These are phyloP conservation scores for Usnea hakonensis DNA, from an alignment of 495 filamentous ascomycete species.

Conservation along the genomic window DNA sequence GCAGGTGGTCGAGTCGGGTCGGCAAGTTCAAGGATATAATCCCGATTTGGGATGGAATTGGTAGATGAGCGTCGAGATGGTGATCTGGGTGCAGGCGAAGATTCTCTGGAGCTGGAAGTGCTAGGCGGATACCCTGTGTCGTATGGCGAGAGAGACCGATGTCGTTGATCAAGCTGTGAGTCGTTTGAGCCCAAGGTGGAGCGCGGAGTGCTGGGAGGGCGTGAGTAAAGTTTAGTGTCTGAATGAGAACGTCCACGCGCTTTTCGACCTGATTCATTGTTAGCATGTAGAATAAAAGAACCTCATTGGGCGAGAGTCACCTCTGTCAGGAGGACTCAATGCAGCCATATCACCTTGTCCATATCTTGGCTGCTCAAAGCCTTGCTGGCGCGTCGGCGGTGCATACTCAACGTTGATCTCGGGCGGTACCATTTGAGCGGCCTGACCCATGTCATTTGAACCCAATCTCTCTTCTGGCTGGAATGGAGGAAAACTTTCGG, in stretches of 20 bases:
- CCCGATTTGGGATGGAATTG: slow-evolving; percentile 77
- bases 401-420: slow-evolving; percentile 93
- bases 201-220: slow-evolving; percentile 27
- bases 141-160: slow-evolving; percentile 60
- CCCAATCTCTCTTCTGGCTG: slow-evolving; percentile 24
- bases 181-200: slow-evolving; percentile 35
- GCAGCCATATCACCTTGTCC: slow-evolving; percentile 57
- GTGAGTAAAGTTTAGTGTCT: slow-evolving; percentile 51
- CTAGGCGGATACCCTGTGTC: slow-evolving; percentile 35
- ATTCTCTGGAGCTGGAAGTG: slow-evolving; percentile 43
- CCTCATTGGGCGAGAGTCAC: slow-evolving; percentile 43
- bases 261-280: slow-evolving; percentile 47
- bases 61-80: slow-evolving; percentile 69
- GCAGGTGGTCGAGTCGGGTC: slow-evolving; percentile 77
- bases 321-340: slow-evolving; percentile 75
- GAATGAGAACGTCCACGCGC: slow-evolving; percentile 56
- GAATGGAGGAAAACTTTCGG: slow-evolving; percentile 48
- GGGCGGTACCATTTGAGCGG: slow-evolving; percentile 70
- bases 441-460: slow-evolving; percentile 55
- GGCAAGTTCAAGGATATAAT: slow-evolving; percentile 86
- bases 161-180: slow-evolving; percentile 39
- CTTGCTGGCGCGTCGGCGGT: slow-evolving; percentile 66
- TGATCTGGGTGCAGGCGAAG: slow-evolving; percentile 50
- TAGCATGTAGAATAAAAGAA: slow-evolving; percentile 23
- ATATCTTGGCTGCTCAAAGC: slow-evolving; percentile 62